Evolutionary conservation across 2,329 filamentous ascomycete genomes (phyloP), one percentile per base, ranked within the genome.

Genomic region (Cladosporium sphaerospermum): DNA sequence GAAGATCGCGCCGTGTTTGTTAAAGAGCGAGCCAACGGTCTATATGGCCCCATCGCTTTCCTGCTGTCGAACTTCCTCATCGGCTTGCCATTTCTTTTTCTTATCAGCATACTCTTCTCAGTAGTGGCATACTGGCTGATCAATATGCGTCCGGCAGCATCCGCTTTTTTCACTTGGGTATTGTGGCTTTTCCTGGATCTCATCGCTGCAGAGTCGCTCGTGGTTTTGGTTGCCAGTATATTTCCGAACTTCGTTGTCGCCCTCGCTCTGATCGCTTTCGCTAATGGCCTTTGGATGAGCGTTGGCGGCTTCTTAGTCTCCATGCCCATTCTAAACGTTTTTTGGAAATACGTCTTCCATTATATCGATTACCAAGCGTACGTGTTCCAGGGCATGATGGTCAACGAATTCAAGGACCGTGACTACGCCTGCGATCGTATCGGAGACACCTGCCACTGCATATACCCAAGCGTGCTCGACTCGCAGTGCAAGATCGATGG

Each of bases 161-260:
- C 67, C 0, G 83, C 83, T 1, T 95, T 95, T 72, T 86, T 88
- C 69, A 83, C 75, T 14, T 93, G 83, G 81, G 77, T 90, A 2
- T 78, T 92, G 72, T 95, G 88, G 87, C 76, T 93, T 1, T 93
- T 92, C 73, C 78, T 93, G 14, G 88, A 95, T 64, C 79, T 95
- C 0, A 70, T 93, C 2, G 88, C 89, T 0, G 89, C 88, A 11
- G 89, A 93, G 69, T 85, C 85, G 1, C 79, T 93, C 0, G 88
- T 93, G 14, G 86, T 95, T 1, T 74, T 95, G 9, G 73, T 92
- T 9, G 81, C 83, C 0, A 81, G 79, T 1, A 67, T 92, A 1
- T 83, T 89, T 59, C 87, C 87, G 0, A 84, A 83, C 55, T 95
- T 93, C 59, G 88, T 93, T 40, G 79, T 91, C 42, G 76, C 86